Evolutionary conservation across 208 protist genomes (phyloP).

Genomic region (Jaenimonas drosophilae): DNA sequence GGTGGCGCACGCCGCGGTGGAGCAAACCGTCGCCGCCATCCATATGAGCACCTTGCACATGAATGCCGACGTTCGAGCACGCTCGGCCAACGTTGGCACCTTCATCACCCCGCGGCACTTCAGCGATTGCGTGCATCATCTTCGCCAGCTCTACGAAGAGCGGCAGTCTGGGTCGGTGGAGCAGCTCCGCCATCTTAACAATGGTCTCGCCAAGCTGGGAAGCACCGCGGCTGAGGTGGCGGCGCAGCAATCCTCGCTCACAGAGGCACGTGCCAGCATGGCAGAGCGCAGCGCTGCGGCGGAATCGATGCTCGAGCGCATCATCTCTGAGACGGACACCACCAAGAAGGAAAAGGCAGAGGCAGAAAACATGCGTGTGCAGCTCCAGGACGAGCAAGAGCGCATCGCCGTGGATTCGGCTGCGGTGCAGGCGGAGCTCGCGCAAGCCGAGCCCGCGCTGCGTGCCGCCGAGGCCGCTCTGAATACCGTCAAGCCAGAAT

Average conservation of each 20-base stretch:
- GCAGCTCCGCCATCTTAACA: constrained; percentile 94
- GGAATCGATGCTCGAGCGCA: constrained; percentile 78
- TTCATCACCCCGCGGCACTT: constrained; percentile 98
- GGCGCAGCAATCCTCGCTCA: constrained; percentile 68
- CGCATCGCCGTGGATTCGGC: constrained; percentile 58
- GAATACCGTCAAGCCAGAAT: constrained; percentile 92
- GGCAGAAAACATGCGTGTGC: constrained; percentile 51
- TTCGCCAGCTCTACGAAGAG: constrained; percentile 88
- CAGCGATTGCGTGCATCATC: constrained; percentile 96
- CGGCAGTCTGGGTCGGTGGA: constrained; percentile 91
- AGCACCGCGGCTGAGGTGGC: constrained; percentile 86
- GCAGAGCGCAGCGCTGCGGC: constrained; percentile 63
- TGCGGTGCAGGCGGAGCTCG: constrained; percentile 66
- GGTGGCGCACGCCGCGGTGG: constrained; percentile 60
- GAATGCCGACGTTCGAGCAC: constrained; percentile 60
- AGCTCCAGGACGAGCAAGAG: constrained; percentile 83
- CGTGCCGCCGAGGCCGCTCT: constrained; percentile 94
- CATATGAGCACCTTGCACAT: constrained; percentile 87
- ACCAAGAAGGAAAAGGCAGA: constrained; percentile 77
- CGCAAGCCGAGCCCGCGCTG: constrained; percentile 90
- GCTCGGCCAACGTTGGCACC: constrained; percentile 77
- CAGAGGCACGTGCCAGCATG: constrained; percentile 79
- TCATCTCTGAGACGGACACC: constrained; percentile 76
- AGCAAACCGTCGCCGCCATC: constrained; percentile 86
- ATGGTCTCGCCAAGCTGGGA: constrained; percentile 92